Evolutionary conservation across 2,329 filamentous ascomycete species (phyloP).

Genomic region (Penicillium oxalicum): DNA sequence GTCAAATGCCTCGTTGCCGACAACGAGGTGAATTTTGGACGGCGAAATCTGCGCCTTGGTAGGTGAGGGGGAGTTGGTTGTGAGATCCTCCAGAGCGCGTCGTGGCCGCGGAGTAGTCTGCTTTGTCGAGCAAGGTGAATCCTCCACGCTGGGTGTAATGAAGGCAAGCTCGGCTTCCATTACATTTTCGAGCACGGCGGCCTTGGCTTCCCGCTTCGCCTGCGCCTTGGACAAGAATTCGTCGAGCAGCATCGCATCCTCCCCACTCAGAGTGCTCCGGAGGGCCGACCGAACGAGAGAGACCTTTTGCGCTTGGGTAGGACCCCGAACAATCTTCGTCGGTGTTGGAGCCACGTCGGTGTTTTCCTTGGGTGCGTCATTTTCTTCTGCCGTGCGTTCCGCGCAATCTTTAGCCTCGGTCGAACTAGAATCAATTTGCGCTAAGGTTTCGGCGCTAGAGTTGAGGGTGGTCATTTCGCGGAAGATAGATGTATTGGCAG

Average conservation of each 20-base stretch:
- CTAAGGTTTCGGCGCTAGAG: slow-evolving; percentile 8
- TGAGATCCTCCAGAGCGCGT: slow-evolving; percentile 31
- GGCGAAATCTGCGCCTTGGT: slow-evolving; percentile 26
- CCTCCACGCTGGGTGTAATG: slow-evolving; percentile 11
- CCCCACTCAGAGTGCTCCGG: slow-evolving; percentile 33
- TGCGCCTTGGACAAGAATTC: slow-evolving; percentile 38
- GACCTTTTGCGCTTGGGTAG: slow-evolving; percentile 28
- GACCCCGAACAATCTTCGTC: slow-evolving; percentile 18
- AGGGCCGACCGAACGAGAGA: slow-evolving; percentile 34
- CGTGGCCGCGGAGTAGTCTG: slow-evolving; percentile 27
- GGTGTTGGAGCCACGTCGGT: slow-evolving; percentile 5
- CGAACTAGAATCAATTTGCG: slow-evolving; percentile 9
- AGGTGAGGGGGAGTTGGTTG: slow-evolving; percentile 37
- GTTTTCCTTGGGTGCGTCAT: neutral
- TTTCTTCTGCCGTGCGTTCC: neutral
- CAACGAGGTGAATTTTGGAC: slow-evolving; percentile 20
- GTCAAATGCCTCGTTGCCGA: slow-evolving; percentile 9
- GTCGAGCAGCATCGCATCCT: slow-evolving; percentile 37
- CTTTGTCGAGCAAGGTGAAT: slow-evolving; percentile 17
- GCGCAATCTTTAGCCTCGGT: slow-evolving; percentile 2
- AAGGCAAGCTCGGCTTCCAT: slow-evolving; percentile 16
- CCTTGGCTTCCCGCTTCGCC: slow-evolving; percentile 37
- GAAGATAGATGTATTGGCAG: slow-evolving; percentile 8
- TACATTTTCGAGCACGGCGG: slow-evolving; percentile 14
- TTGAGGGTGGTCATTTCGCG: slow-evolving; percentile 4